Base-by-base conservation (phyloP, 306 rosid species). In the Biancaea sappan region DNA sequence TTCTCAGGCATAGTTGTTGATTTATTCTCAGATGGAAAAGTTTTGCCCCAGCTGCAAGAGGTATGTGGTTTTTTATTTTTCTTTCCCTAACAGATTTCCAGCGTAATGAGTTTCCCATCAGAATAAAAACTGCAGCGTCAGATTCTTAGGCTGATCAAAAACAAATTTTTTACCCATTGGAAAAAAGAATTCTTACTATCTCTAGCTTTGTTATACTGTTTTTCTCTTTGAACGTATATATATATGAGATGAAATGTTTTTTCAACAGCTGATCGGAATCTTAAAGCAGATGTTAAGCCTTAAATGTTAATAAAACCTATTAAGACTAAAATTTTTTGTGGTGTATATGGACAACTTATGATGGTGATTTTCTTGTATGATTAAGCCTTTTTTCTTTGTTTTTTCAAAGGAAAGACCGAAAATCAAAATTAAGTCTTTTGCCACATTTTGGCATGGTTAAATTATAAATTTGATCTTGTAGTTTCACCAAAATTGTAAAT, bases 11-110 rank as follows among this genome's bases (percentile, higher is more conserved):
- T 94, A 79, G 66, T 88, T 25, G 84, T 91, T 73, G 98, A 94
- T 82, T 84, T 94, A 85, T 91, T 91, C 83, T 80, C 97, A 29
- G 79, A 83, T 72, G 98, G 97, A 80, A 75, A 72, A 77, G 87
- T 90, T 73, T 83, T 94, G 83, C 89, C 93, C 58, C 96, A 90
- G 77, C 81, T 94, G 82, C 73, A 90, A 74, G 88, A 91, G 97
- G 98, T 94, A 72, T 51, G 84, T 71, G 63, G 40, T 48, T 67
- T 26, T 56, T 76, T 68, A 4, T 37, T 37, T 8, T 37, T 8
- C 1, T n/a, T n/a, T n/a, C n/a, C n/a, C n/a, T n/a, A n/a, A n/a
- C n/a, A n/a, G n/a, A 26, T 26, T 56, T 72, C 18, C 77, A 71
- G 46, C 51, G 32, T 26, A 29, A 37, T 48, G 18, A 29, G 53